Conservation (phyloP, 306 rosid genomes). For the Canavalia ensiformis region DNA sequence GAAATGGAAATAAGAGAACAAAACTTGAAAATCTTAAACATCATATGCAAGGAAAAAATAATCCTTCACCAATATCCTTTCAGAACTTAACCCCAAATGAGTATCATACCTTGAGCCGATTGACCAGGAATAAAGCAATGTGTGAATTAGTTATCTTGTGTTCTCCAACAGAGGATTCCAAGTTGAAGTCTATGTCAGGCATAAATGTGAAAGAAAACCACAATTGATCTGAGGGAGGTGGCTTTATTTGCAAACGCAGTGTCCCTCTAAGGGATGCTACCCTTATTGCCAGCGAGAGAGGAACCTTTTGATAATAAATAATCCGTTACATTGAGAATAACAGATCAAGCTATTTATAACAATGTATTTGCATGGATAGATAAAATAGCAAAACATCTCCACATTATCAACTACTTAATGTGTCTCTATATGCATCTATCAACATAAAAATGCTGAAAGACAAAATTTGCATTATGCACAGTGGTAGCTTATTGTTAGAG, state of each 20-base stretch:
- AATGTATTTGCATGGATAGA: neutral
- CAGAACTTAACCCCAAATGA: slow-evolving; percentile 27
- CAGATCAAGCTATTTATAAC: slow-evolving; percentile 38
- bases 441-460: slow-evolving; percentile 29
- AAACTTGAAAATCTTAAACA: neutral
- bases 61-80: neutral
- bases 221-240: slow-evolving; percentile 93
- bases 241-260: slow-evolving; percentile 84
- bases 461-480: slow-evolving; percentile 26
- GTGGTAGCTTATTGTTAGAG: slow-evolving; percentile 21
- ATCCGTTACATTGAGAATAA: slow-evolving; percentile 44
- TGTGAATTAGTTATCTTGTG: slow-evolving; percentile 80
- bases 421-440: slow-evolving; percentile 2
- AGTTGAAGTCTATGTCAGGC: slow-evolving; percentile 82
- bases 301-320: slow-evolving; percentile 71
- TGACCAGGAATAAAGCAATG: slow-evolving; percentile 70
- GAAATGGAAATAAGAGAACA: neutral
- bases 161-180: slow-evolving; percentile 90
- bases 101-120: slow-evolving; percentile 81
- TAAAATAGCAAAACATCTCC: slow-evolving; percentile 28
- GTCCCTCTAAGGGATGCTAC: slow-evolving; percentile 86
- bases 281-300: slow-evolving; percentile 81
- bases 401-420: neutral
- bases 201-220: slow-evolving; percentile 93
- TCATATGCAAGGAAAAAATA: slow-evolving; percentile 3